Evolutionary conservation across 2,329 filamentous ascomycete genomes (phyloP), one percentile per base, ranked within the genome.

Genomic region (Xylaria multiplex): DNA sequence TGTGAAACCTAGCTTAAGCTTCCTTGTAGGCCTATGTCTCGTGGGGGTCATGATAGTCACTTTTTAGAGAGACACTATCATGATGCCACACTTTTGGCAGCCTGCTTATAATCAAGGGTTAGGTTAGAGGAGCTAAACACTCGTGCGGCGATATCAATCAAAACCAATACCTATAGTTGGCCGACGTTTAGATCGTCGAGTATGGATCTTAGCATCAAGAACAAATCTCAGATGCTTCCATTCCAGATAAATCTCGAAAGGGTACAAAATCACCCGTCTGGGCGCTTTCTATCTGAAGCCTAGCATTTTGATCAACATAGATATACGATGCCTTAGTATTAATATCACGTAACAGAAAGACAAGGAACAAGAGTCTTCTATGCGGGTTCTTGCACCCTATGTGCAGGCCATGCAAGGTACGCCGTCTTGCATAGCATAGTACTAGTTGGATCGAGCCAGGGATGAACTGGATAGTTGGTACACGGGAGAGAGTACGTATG

Each of bases 361-460:
- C n/a, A 62, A 35, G 22, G 22, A 5, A 50, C 8, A n/a, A 9
- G 45, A 40, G 22, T 11, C n/a, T 16, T 2, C 40, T 45, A 45
- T 61, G 57, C 57, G 30, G 52, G 22, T 50, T 60, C 43, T 13
- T 24, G 27, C 13, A 11, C 49, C 63, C 6, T 52, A 40, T 8
- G 16, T 46, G 27, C n/a, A 48, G 40, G 8, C 40, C 27, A 62
- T 65, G 58, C 58, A 57, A 58, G 48, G 16, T 4, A 42, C 19
- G 7, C 16, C 27, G 24, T 50, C 45, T 52, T 27, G 35, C 57
- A 54, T 43, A n/a, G 45, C 37, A 65, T 57, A 52, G 27, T 40
- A 50, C 60, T 48, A 57, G 50, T 40, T 56, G 45, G 24, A 45
- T 40, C n/a, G 35, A 37, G 50, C 19, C 30, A 7, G 11, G 30